Conservation (phyloP, 2,329 filamentous ascomycete species). For the Colletotrichum liriopes region DNA sequence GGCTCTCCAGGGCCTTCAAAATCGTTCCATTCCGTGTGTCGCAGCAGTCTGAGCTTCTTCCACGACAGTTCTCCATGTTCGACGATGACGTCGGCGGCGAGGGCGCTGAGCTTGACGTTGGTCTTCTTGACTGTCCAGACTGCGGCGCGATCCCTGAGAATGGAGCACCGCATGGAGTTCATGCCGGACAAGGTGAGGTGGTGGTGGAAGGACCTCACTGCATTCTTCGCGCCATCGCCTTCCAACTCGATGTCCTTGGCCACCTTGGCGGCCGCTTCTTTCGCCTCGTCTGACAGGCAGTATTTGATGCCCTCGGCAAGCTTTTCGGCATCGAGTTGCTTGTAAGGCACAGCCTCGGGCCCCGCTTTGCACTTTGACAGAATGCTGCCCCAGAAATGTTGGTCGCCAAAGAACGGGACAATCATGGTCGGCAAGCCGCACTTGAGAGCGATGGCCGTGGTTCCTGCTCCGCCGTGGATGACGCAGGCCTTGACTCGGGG, state of each 20-base stretch:
- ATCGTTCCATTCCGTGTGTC: slow-evolving; percentile 83
- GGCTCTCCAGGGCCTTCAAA: slow-evolving; percentile 84
- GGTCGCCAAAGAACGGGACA: slow-evolving; percentile 85
- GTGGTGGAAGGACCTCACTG: slow-evolving; percentile 77
- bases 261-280: slow-evolving; percentile 70
- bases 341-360: slow-evolving; percentile 78
- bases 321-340: slow-evolving; percentile 74
- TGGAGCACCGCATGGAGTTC: slow-evolving; percentile 75
- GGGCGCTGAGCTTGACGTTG: slow-evolving; percentile 71
- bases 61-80: slow-evolving; percentile 74
- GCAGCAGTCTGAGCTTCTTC: slow-evolving; percentile 74
- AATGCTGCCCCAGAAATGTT: slow-evolving; percentile 84
- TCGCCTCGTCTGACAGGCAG: slow-evolving; percentile 74
- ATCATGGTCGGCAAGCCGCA: slow-evolving; percentile 82
- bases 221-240: slow-evolving; percentile 80
- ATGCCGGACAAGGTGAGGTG: slow-evolving; percentile 68
- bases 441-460: slow-evolving; percentile 81
- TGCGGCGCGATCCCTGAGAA: slow-evolving; percentile 74
- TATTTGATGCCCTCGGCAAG: slow-evolving; percentile 80
- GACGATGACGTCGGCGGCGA: slow-evolving; percentile 78
- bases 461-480: slow-evolving; percentile 85
- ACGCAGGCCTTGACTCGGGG: slow-evolving; percentile 76
- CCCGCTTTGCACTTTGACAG: slow-evolving; percentile 76
- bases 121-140: slow-evolving; percentile 77
- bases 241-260: slow-evolving; percentile 73